A percentile compares a stretch with the other conserved stretches of the same genome.
These are phyloP conservation scores for Cytospora piceae DNA, from an alignment of 2,329 filamentous ascomycete species.

Conservation along the genomic window DNA sequence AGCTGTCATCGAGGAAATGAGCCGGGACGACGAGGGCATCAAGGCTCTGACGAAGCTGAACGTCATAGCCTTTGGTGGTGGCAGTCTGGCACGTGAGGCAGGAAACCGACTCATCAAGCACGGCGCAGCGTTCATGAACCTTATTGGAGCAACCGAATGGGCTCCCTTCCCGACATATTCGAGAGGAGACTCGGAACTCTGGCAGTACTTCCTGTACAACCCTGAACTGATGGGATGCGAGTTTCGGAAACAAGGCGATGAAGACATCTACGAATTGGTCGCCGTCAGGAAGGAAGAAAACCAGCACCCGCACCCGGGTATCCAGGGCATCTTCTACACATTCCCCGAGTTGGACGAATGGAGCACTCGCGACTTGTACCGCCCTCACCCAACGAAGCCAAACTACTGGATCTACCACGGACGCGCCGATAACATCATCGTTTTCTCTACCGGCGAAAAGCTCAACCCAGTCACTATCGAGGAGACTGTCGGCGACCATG, in stretches of 20 bases:
- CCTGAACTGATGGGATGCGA: constrained; percentile 46
- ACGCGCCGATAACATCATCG: constrained; percentile 51
- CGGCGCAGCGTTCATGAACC: constrained; percentile 42
- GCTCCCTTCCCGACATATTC: constrained; percentile 34
- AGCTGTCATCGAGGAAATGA: constrained; percentile 49
- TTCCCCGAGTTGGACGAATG: constrained; percentile 47
- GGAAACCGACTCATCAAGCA: constrained; percentile 44
- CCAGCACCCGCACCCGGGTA: constrained; percentile 42
- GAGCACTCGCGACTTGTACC: constrained; percentile 50
- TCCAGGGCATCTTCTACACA: constrained; percentile 45
- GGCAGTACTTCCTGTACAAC: constrained; percentile 50
- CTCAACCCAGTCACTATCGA: constrained; percentile 53
- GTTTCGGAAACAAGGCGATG: constrained; percentile 42
- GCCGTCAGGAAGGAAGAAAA: constrained; percentile 44
- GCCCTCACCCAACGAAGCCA: constrained; percentile 42
- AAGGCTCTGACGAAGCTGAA: constrained; percentile 41
- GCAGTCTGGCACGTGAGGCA: constrained; percentile 43
- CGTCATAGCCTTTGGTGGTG: constrained; percentile 37
- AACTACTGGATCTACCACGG: constrained; percentile 43
- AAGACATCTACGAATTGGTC: constrained; percentile 45
- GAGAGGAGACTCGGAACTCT: constrained; percentile 41
- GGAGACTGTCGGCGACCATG: constrained; percentile 43
- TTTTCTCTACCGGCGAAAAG: constrained; percentile 56
- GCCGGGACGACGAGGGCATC: constrained; percentile 39
- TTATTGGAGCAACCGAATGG: constrained; percentile 49